Conservation (phyloP, 164 flowering plant genomes). For the Vitis labrusca region DNA sequence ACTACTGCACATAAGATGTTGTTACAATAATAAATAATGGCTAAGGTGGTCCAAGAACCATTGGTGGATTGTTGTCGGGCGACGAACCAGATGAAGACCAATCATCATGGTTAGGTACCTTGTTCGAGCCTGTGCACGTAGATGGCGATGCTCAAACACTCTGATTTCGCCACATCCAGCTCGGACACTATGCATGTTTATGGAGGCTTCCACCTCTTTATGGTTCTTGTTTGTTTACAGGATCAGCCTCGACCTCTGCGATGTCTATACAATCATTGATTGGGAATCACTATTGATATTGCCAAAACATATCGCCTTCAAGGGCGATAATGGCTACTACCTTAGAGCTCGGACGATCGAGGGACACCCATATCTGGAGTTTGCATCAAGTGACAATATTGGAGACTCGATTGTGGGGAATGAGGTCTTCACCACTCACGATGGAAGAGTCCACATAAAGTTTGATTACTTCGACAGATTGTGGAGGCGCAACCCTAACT, state of each 20-base stretch:
- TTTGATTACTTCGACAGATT: background rate
- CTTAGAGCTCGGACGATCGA: background rate
- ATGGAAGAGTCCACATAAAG: constrained; percentile 11
- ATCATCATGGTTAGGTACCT: background rate
- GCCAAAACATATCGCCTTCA: background rate
- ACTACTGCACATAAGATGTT: constrained; percentile 7
- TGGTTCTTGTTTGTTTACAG: background rate
- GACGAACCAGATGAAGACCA: constrained; percentile 7
- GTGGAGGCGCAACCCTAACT: background rate
- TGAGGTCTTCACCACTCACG: background rate
- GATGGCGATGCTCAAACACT: background rate
- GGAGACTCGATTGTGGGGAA: background rate
- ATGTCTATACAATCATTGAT: background rate
- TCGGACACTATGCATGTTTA: background rate
- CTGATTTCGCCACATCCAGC: background rate
- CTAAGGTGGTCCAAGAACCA: background rate
- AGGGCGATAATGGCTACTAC: constrained; percentile 1
- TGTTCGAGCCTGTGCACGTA: background rate
- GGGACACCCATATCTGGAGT: background rate
- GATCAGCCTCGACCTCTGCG: background rate
- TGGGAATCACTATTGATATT: constrained; percentile 12
- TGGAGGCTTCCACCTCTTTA: too few relatives aligned
- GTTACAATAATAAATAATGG: constrained; percentile 14
- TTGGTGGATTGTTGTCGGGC: constrained; percentile 5
- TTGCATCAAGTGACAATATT: background rate